phyloP scores from a whole-genome alignment of 1,284 basidiomycete species.

The Malassezia vespertilionis region DNA sequence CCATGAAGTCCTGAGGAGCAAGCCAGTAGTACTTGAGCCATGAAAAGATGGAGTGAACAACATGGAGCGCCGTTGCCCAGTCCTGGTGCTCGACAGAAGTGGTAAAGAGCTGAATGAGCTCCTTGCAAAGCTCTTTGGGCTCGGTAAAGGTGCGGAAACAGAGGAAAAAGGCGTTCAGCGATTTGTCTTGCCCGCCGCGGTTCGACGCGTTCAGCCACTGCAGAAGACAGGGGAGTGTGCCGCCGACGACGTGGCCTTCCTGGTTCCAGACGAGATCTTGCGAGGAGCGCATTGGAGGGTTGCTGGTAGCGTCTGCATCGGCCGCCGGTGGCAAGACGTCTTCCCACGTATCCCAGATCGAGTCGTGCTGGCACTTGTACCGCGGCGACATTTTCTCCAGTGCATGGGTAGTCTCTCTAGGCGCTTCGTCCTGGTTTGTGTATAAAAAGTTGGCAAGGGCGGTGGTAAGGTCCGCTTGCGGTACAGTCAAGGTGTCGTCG shows the following conservation, averaged over 20 bases:
- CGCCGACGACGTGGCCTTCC: conserved; percentile 80
- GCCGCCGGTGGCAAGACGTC: too few species aligned
- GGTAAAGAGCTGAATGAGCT: conserved; percentile 71
- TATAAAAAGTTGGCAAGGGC: too few species aligned
- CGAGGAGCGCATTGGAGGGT: too few species aligned
- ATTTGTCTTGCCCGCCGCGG: conserved; percentile 64
- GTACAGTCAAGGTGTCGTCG: too few species aligned
- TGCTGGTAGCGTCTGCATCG: too few species aligned
- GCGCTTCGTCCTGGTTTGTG: too few species aligned
- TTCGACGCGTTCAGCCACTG: conserved; percentile 96
- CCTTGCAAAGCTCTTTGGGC: conserved; percentile 63
- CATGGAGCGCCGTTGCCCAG: conserved; percentile 62
- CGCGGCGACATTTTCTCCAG: too few species aligned
- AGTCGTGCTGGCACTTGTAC: too few species aligned
- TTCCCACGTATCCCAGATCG: too few species aligned
- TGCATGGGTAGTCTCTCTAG: too few species aligned
- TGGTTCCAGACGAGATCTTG: conserved; percentile 80
- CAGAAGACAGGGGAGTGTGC: conserved; percentile 73
- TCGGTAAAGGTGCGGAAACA: conserved; percentile 89
- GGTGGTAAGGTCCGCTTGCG: too few species aligned
- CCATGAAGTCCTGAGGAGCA: conserved; percentile 49
- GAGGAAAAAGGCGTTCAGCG: conserved; percentile 71
- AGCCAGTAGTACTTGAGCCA: conserved; percentile 91
- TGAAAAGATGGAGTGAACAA: conserved; percentile 79
- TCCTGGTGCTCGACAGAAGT: conserved; percentile 49